phyloP scores from a whole-genome alignment of 192 early-diverging fungal genomes.

The Backusella luteola region DNA sequence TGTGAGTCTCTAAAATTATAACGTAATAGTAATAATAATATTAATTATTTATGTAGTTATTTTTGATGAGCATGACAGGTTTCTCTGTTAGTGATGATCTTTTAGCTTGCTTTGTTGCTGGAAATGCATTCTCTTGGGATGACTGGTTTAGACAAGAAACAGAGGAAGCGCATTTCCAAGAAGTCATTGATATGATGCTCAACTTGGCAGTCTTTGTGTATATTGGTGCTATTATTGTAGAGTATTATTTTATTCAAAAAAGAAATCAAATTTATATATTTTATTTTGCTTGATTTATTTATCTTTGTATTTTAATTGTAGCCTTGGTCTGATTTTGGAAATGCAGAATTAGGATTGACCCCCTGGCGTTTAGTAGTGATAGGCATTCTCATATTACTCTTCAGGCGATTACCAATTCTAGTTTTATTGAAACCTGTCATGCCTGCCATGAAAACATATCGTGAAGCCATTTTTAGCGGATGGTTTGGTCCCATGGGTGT shows the following conservation, averaged over 20 bases:
- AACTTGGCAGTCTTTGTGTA: constrained; percentile 91
- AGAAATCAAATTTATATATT: neutral
- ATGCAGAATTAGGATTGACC: constrained; percentile 48
- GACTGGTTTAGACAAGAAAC: constrained; percentile 87
- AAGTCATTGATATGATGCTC: constrained; percentile 84
- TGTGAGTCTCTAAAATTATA: constrained; percentile 26
- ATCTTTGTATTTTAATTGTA: neutral
- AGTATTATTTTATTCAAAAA: neutral
- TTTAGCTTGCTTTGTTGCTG: constrained; percentile 75
- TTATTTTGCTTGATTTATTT: neutral
- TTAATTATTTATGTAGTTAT: constrained; percentile 25
- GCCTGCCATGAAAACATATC: constrained; percentile 68
- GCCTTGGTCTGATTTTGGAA: constrained; percentile 66
- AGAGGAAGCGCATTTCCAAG: constrained; percentile 82
- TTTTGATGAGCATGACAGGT: constrained; percentile 67
- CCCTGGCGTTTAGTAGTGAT: constrained; percentile 68
- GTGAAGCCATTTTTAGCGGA: constrained; percentile 79
- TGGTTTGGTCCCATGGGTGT: constrained; percentile 87
- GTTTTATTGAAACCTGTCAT: constrained; percentile 60
- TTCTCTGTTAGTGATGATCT: constrained; percentile 72
- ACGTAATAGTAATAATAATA: neutral
- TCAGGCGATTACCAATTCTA: constrained; percentile 74
- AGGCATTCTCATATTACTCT: constrained; percentile 60
- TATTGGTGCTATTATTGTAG: constrained; percentile 71
- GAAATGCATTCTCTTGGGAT: constrained; percentile 85